Evolutionary conservation across 2,329 filamentous ascomycete species (phyloP), one percentile per base, ranked within the genome.

Genomic region (Lachnellula hyalina): DNA sequence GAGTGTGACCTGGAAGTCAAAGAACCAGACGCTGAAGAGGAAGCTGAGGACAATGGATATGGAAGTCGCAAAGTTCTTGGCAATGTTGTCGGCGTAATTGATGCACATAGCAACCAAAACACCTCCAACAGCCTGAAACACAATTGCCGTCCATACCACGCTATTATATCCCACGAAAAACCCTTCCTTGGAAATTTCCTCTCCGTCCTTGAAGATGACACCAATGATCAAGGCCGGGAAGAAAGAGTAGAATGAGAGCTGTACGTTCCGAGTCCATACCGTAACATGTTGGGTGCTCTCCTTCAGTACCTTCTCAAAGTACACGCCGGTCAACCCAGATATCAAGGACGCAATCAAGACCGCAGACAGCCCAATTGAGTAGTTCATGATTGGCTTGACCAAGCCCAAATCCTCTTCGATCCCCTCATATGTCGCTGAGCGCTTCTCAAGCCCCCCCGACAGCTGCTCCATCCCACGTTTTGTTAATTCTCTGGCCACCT

Each of bases 131-230:
- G 92, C 89, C 70, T 99, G 94, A 56, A 94, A 80, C 5, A 84
- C 68, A 63, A 97, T 89, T 4, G 91, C 88, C 5, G 84, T 78
- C 91, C 92, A 96, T 3, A 97, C 93, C 19, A 93, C 79, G 78
- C 83, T 87, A 69, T 96, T 96, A 73, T 97, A 99, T 2, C 94
- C 94, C 54, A 89, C 87, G 64, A 99, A 97, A 72, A 97, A 96
- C 12, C 94, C 94, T 59, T 89, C 84, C 70, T 87, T 83, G 25
- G 86, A 80, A 60, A 99, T 91, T 41, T 88, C 86, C 57, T 85
- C 83, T 25, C 93, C 94, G 63, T 99, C 94, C 60, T 90, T 89
- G 73, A 89, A 89, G 2, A 95, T 74, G 5, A 97, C 86, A 1
- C 93, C 94, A 51, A 96, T 79, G 54, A 97, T 84, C 0, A 96